Evolutionary conservation across 805 yeast species (phyloP).

Genomic region (Jamesozyma hellenica): DNA sequence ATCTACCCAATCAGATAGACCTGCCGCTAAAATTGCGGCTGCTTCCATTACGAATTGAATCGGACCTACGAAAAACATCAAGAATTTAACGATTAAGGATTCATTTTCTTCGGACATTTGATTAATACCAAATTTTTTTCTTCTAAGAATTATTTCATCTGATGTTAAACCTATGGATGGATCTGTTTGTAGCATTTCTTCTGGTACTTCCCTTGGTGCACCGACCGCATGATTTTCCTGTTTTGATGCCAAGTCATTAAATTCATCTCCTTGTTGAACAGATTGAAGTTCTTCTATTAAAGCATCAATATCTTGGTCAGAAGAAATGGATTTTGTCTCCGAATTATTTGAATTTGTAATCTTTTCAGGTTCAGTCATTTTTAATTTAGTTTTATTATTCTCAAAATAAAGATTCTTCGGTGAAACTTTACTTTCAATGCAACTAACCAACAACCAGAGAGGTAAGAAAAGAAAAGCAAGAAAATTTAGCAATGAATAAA

Average conservation of each 20-base stretch:
- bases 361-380: not conserved
- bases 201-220: slow-evolving; percentile 71
- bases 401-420: not conserved
- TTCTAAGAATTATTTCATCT: slow-evolving; percentile 71
- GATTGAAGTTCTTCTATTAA: slow-evolving; percentile 69
- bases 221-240: slow-evolving; percentile 40
- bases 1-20: slow-evolving; percentile 96
- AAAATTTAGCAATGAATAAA: too few relatives aligned
- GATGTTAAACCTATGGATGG: slow-evolving; percentile 63
- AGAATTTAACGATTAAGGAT: slow-evolving; percentile 66
- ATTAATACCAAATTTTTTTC: slow-evolving; percentile 83
- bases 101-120: slow-evolving; percentile 87
- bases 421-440: not conserved
- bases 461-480: too few relatives aligned
- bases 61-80: slow-evolving; percentile 87
- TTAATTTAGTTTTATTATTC: not conserved
- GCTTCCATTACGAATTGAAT: slow-evolving; percentile 96
- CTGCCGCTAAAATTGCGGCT: slow-evolving; percentile 90
- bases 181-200: slow-evolving; percentile 73
- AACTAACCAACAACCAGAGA: not conserved
- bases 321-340: slow-evolving; percentile 35
- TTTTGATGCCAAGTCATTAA: slow-evolving; percentile 38
- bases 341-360: not conserved
- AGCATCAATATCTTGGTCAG: slow-evolving; percentile 60
- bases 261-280: slow-evolving; percentile 30